Base-by-base conservation (phyloP, 148 eudicot species). In the Vaccinium myrtillus region DNA sequence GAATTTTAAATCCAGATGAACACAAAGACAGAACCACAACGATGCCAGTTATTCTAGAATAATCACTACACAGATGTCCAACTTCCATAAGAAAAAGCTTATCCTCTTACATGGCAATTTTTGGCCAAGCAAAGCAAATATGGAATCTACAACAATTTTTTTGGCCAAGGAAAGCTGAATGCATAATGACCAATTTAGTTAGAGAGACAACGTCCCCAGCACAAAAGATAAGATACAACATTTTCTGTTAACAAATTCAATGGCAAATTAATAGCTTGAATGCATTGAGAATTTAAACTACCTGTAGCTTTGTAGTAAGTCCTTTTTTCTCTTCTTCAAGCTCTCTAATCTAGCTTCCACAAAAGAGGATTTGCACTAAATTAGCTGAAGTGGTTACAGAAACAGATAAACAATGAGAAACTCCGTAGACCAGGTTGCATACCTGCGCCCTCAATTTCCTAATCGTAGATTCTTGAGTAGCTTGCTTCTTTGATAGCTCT, bases 281-380 rank as follows among this genome's bases (percentile, higher is more conserved):
- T 46, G 55, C 70, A 54, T 78, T 61, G 56, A 83, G 32, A 50
- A 74, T 36, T 36, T 85, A 39, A 86, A 80, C 84, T 88, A 95
- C 99, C 99, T 97, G 97, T 83, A 97, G 86, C 89, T 97, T 97
- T 83, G 98, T 90, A 71, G 75, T 55, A 82, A 97, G 88, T 77
- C 96, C 94, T 92, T 97, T 97, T 94, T 95, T 97, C 91, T 97
- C 99, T 90, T 96, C 99, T 89, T 96, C 99, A 86, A 93, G 90
- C 92, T 97, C 99, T 90, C 99, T 92, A 83, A 94, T 88, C 99
- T 97, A 93, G 91, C 90, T 93, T 92, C 85, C 93, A 89, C 81
- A 85, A 84, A 82, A 87, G 78, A 87, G 46, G 18, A 77, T 2
- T 25, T n/a, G 48, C 19, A 27, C 54, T 70, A 78, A 84, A 56